Percentiles rank a stretch among this genome's conserved stretches.
phyloP scores from a whole-genome alignment of 2,329 filamentous ascomycete genomes.

The Magnaporthiopsis poae region DNA sequence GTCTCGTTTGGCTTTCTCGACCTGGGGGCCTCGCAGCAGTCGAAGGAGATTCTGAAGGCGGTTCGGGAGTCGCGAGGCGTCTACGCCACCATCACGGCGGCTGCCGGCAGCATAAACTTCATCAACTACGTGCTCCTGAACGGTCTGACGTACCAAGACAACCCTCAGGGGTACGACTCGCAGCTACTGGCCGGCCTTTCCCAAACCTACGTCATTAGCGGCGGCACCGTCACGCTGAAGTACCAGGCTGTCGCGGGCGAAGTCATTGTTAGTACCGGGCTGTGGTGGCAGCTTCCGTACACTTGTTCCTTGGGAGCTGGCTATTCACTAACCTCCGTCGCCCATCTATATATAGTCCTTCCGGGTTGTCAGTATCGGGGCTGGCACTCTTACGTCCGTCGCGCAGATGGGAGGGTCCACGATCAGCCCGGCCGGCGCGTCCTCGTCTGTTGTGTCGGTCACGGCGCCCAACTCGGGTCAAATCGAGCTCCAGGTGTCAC shows the following conservation, averaged over 20 bases:
- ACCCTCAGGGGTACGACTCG: slow-evolving; percentile 15
- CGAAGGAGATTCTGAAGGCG: slow-evolving; percentile 13
- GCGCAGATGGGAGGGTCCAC: slow-evolving; percentile 13
- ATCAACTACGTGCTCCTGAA: slow-evolving; percentile 19
- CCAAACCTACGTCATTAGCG: slow-evolving; percentile 15
- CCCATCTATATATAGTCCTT: slow-evolving; percentile 9
- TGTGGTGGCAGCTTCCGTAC: not conserved
- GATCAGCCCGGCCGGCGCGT: slow-evolving; percentile 7
- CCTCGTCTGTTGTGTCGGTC: slow-evolving; percentile 10
- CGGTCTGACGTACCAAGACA: slow-evolving; percentile 18
- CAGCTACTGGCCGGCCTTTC: slow-evolving; percentile 16
- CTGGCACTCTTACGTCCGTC: slow-evolving; percentile 11
- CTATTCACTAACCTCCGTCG: not conserved
- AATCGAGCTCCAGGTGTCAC: slow-evolving; percentile 14
- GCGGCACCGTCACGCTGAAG: slow-evolving; percentile 12
- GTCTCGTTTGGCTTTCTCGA: slow-evolving; percentile 20
- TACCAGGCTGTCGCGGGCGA: slow-evolving; percentile 16
- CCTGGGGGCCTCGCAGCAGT: slow-evolving; percentile 9
- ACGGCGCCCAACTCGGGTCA: slow-evolving; percentile 13
- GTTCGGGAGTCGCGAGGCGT: slow-evolving; percentile 16
- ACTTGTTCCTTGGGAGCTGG: not conserved
- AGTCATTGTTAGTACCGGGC: slow-evolving; percentile 5
- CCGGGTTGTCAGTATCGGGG: slow-evolving; percentile 13
- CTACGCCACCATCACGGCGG: slow-evolving; percentile 17
- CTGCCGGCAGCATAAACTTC: slow-evolving; percentile 15